A percentile compares a stretch with the other conserved stretches of the same genome.
These are phyloP conservation scores for Nannizziopsis arthrosporioides DNA, from an alignment of 2,329 filamentous ascomycete species.

Conservation along the genomic window DNA sequence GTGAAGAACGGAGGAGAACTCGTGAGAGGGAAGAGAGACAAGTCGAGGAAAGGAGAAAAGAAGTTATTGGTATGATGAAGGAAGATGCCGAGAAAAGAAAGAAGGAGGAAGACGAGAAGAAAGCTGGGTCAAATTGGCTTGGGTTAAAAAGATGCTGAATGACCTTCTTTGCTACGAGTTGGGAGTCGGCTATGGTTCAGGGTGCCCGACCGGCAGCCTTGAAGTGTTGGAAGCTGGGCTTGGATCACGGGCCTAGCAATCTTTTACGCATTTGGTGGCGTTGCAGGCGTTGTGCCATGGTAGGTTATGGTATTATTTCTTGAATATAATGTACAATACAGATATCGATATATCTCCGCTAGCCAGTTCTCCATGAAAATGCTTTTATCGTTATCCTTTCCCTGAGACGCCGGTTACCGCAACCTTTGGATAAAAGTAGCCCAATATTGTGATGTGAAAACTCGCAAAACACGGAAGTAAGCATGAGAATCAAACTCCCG, in stretches of 20 bases:
- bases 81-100: constrained; percentile 23
- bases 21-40: constrained; percentile 48
- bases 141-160: constrained; percentile 1
- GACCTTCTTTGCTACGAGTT: background rate
- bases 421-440: background rate
- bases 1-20: constrained; percentile 57
- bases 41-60: constrained; percentile 30
- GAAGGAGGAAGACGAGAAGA: constrained; percentile 14
- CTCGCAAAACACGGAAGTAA: background rate
- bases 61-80: constrained; percentile 34
- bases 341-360: constrained; percentile 15
- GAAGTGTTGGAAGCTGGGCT: background rate
- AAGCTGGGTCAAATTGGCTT: constrained; percentile 1
- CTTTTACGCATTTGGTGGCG: constrained; percentile 5
- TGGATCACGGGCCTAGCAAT: background rate
- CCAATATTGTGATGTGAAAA: background rate
- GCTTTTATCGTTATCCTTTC: background rate
- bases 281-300: constrained; percentile 5
- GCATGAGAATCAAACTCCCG: constrained; percentile 26
- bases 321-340: constrained; percentile 14
- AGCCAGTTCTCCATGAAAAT: constrained; percentile 8
- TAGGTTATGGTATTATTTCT: constrained; percentile 2
- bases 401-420: constrained; percentile 4
- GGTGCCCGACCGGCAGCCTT: background rate
- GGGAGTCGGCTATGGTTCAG: background rate